These are phyloP conservation scores for Epichloe coenophiala DNA, from an alignment of 2,329 filamentous ascomycete genomes.

Conservation along the genomic window DNA sequence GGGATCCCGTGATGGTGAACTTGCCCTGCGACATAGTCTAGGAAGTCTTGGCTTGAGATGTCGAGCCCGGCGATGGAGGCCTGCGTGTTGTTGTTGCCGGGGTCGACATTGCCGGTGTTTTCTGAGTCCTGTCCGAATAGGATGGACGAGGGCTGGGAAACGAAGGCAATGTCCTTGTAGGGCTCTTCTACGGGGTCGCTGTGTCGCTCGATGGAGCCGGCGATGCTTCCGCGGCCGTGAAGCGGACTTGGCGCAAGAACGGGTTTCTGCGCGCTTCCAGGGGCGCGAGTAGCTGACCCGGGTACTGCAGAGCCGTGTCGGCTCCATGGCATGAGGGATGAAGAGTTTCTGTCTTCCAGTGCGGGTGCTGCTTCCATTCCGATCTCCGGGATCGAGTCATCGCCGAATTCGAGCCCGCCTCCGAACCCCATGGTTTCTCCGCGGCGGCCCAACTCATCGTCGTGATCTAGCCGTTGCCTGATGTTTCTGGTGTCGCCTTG, in stretches of 20 bases:
- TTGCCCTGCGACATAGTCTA: conserved; percentile 27
- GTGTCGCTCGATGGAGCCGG: conserved; percentile 31
- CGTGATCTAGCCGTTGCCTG: conserved; percentile 18
- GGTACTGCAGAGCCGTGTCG: conserved; percentile 30
- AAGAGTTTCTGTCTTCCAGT: conserved; percentile 52
- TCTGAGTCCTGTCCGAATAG: conserved; percentile 11
- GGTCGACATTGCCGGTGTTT: conserved; percentile 8
- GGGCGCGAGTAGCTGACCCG: conserved; percentile 30
- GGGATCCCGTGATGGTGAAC: conserved; percentile 19
- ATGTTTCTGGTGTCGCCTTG: conserved; percentile 23
- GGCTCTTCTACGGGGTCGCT: conserved; percentile 27
- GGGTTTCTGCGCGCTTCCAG: conserved; percentile 23
- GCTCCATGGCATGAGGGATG: conserved; percentile 40
- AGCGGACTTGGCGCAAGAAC: conserved; percentile 23
- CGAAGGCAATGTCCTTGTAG: conserved; percentile 21
- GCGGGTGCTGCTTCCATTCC: conserved; percentile 54
- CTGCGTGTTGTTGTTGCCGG: conserved; percentile 16
- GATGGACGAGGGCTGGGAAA: conserved; percentile 20
- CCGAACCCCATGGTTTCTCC: conserved; percentile 13
- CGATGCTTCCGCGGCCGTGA: conserved; percentile 21
- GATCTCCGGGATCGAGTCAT: conserved; percentile 43
- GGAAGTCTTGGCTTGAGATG: conserved; percentile 30
- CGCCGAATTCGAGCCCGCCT: conserved; percentile 19
- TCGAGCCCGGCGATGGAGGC: conserved; percentile 27
- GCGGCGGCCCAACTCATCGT: conserved; percentile 16